Conservation (phyloP, 768 basidiomycete species). For the Boletus sp. region DNA sequence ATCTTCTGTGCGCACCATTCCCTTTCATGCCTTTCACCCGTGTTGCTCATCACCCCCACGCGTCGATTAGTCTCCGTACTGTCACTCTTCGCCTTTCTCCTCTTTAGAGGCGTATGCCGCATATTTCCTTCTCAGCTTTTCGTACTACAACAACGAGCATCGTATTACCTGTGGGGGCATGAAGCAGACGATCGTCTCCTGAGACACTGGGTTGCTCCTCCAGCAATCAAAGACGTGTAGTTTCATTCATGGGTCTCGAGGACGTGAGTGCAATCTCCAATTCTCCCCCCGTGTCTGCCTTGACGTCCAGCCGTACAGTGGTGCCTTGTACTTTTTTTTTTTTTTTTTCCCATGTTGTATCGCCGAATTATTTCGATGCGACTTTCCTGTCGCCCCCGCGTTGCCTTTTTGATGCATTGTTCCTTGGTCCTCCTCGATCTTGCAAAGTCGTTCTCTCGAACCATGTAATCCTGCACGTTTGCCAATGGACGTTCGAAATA, state of each 20-base stretch:
- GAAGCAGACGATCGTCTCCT: constrained; percentile 33
- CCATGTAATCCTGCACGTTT: background rate
- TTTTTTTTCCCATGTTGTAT: constrained; percentile 8
- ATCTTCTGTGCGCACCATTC: constrained; percentile 46
- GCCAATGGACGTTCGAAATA: background rate
- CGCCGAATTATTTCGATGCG: background rate
- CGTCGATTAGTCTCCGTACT: constrained; percentile 38
- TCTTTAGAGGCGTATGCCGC: constrained; percentile 49
- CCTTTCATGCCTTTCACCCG: background rate
- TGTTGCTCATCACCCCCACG: background rate
- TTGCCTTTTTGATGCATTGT: background rate
- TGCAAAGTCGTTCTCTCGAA: background rate
- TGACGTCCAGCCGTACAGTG: constrained; percentile 6
- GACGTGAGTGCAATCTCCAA: constrained; percentile 7
- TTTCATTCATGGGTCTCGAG: background rate
- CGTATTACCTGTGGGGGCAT: constrained; percentile 63
- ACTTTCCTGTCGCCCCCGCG: background rate
- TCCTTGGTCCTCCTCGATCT: constrained; percentile 1
- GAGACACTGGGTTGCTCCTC: constrained; percentile 21
- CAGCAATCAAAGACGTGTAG: constrained; percentile 28
- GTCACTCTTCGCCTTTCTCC: constrained; percentile 38
- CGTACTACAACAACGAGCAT: constrained; percentile 48
- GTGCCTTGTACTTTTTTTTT: background rate
- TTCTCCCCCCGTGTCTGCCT: background rate
- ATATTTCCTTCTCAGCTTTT: constrained; percentile 59